Percentiles rank a stretch among this genome's conserved stretches.
Evolutionary conservation across 768 basidiomycete species (phyloP).

Genomic region (Leccinum incarnatum): DNA sequence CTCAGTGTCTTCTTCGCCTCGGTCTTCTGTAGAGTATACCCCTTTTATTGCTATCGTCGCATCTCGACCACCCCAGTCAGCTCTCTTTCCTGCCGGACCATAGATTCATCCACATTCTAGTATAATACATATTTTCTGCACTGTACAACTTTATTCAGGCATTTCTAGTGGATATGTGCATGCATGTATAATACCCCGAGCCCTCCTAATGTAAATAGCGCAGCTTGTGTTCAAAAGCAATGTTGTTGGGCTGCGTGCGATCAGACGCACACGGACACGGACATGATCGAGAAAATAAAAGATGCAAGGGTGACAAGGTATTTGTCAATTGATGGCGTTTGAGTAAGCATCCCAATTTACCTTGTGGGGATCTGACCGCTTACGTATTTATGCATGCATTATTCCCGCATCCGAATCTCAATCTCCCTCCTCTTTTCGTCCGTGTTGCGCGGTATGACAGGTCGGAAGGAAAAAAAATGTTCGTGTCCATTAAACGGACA

Average conservation of each 20-base stretch:
- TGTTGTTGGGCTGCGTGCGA: conserved; percentile 4
- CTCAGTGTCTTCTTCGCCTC: background rate
- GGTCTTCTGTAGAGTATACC: conserved; percentile 33
- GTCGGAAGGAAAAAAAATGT: background rate
- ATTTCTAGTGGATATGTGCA: conserved; percentile 39
- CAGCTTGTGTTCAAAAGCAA: conserved; percentile 6
- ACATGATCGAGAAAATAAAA: conserved; percentile 16
- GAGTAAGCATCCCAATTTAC: conserved; percentile 30
- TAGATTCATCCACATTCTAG: conserved; percentile 31
- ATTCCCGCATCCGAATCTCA: conserved; percentile 7
- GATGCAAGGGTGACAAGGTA: conserved; percentile 11
- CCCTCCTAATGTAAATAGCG: conserved; percentile 33
- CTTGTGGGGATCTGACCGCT: conserved; percentile 30
- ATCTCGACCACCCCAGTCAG: conserved; percentile 15
- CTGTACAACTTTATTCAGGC: conserved; percentile 34
- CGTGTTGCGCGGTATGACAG: conserved; percentile 5
- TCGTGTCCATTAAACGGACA: conserved; percentile 1
- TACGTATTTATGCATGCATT: conserved; percentile 23
- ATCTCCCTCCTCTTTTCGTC: conserved; percentile 12
- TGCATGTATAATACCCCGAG: conserved; percentile 36
- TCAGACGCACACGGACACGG: background rate
- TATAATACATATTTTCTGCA: conserved; percentile 35
- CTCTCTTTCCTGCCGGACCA: conserved; percentile 11
- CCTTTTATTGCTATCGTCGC: conserved; percentile 35
- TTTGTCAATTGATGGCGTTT: conserved; percentile 33